Evolutionary conservation across 177 flowering plant genomes (phyloP), one percentile per base, ranked within the genome.

Genomic region (Vitis hybrid): DNA sequence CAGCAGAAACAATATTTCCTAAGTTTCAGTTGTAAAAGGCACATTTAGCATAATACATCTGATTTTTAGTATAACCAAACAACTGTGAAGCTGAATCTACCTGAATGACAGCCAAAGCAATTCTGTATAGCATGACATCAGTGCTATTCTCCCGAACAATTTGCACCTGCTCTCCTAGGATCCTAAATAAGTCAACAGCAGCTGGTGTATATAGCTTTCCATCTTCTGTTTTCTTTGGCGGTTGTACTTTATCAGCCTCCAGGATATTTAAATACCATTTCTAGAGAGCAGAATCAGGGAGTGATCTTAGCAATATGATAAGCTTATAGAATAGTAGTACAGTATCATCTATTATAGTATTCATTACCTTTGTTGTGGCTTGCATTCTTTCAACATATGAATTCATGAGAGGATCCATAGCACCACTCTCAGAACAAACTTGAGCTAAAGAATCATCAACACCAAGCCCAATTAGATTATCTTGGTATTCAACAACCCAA

Each of bases 401-500:
- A 77, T 96, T 92, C 98, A 96, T 96, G 19, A 96, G 89, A 64
- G 99, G 99, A 84, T 96, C 99, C 99, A 96, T 90, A 29, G 99
- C 81, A 79, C 99, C 99, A 87, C 99, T 93, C 84, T 96, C 99
- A n/a, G 99, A 96, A 80, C 98, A 93, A 76, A 96, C 99, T 90
- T 96, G 99, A 71, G 99, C 98, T 65, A 96, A 77, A 64, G 99
- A 87, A 68, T 96, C 99, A 71, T 96, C 99, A 78, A 96, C 98
- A 60, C 99, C 99, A 78, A 96, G 95, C 22, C 84, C 98, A 66
- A 93, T 88, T 68, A 96, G 78, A 83, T 83, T 91, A 5, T 96
- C 97, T 90, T 96, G 99, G 84, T 90, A 96, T 69, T 93, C 97
- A 66, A 93, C 95, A 5, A 96, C 99, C 99, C 99, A 96, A 58